phyloP scores from a whole-genome alignment of 2,329 filamentous ascomycete genomes.

The Ceratocystis cacaofunesta region DNA sequence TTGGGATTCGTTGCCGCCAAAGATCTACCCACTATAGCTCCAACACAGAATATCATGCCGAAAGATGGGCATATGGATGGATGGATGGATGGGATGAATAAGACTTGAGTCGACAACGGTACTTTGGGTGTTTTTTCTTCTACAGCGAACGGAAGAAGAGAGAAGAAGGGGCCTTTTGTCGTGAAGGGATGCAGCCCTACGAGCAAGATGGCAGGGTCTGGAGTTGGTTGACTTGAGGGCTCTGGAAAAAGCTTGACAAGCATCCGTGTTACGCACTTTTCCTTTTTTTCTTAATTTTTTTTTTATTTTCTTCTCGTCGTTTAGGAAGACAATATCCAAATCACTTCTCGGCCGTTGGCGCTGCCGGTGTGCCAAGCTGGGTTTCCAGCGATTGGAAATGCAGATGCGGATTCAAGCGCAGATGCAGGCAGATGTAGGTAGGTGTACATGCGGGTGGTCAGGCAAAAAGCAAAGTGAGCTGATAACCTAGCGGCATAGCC shows the following conservation, averaged over 20 bases:
- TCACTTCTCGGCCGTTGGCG: too few relatives aligned
- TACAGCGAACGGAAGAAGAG: background rate
- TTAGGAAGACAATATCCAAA: background rate
- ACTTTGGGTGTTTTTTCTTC: background rate
- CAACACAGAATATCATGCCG: conserved; percentile 4
- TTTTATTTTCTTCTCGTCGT: background rate
- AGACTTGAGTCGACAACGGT: conserved; percentile 1
- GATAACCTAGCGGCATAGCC: background rate
- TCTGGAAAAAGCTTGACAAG: background rate
- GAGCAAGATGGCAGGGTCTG: background rate
- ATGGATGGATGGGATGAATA: conserved; percentile 5
- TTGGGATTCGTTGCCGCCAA: background rate
- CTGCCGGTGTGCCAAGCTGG: too few relatives aligned
- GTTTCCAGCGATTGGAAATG: too few relatives aligned
- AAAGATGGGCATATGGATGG: conserved; percentile 1
- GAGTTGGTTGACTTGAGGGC: background rate
- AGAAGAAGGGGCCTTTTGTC: conserved; percentile 10
- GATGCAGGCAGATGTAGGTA: background rate
- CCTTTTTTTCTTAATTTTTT: background rate
- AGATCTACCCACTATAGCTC: background rate
- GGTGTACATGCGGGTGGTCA: background rate
- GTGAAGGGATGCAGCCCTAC: conserved; percentile 11
- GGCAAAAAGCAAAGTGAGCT: background rate
- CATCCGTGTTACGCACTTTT: background rate
- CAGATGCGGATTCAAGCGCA: background rate